These are phyloP conservation scores for Fusarium paranaense DNA, from an alignment of 2,329 filamentous ascomycete species.

Conservation along the genomic window DNA sequence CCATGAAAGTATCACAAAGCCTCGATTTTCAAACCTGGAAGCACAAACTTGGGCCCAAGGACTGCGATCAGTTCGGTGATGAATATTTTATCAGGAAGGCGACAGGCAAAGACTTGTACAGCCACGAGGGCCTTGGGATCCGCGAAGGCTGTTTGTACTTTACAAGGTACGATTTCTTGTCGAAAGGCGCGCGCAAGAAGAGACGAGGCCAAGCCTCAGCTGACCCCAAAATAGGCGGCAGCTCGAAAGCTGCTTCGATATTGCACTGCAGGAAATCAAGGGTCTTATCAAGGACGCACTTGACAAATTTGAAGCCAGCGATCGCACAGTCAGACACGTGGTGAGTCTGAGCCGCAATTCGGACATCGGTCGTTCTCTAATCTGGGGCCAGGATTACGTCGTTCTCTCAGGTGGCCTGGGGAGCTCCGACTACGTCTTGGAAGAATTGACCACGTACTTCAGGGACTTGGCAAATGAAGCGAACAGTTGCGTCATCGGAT, in stretches of 20 bases:
- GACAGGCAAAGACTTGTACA: neutral
- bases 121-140: neutral
- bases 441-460: neutral
- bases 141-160: neutral
- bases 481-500: neutral
- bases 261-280: neutral
- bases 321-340: neutral
- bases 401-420: neutral
- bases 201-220: neutral
- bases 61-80: neutral
- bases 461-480: rapidly evolving
- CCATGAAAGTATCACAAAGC: neutral
- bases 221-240: neutral
- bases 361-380: neutral
- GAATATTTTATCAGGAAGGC: too few relatives aligned
- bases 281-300: neutral
- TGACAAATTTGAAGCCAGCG: neutral
- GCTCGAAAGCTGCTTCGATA: neutral
- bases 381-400: neutral
- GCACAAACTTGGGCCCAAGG: neutral
- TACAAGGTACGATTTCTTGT: neutral
- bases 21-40: neutral
- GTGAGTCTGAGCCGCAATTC: neutral
- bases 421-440: neutral
- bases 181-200: neutral